Evolutionary conservation across 2,329 filamentous ascomycete species (phyloP), one percentile per base, ranked within the genome.

Genomic region (Ophiostoma piceae): DNA sequence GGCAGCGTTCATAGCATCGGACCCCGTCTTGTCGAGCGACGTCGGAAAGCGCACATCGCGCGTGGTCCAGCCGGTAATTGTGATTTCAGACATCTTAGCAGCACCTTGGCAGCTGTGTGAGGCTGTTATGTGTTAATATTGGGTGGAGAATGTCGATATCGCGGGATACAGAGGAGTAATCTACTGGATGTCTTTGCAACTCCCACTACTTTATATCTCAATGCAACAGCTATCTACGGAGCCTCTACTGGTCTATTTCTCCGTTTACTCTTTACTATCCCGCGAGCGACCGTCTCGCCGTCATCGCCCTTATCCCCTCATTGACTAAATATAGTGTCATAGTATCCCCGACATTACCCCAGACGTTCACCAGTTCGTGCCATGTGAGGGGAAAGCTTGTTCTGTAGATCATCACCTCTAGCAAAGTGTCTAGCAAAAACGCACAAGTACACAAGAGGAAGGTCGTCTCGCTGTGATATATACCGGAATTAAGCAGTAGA

Each of bases 1-100:
- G 2, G 93, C 92, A 2, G 92, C 91, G 77, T 97, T 97, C 94
- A 97, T 97, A 76, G 94, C 94, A 86, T 97, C 94, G 9, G 92
- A 96, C 76, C 93, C 93, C n/a, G 92, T 96, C 82, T 94, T 95
- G 81, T 96, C 92, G 72, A 97, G 88, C 57, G 93, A 97, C n/a
- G 93, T 97, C 79, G 90, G 90, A 78, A 92, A 92, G 75, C 90
- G 87, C 78, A 92, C 89, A 81, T 92, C 90, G 77, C 88, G 85
- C 71, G 89, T 90, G 74, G 81, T 82, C 83, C 88, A 92, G 73
- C 88, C 86, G 69, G 88, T 92, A 77, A 92, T 91, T 71, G 87
- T 91, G 75, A 92, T 83, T 75, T 89, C 85, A 67, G 80, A 74
- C 82, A 84, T 84, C 51, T 35, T 43, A 35, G 62, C 62, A 39